Conservation (phyloP, 164 flowering plant genomes). For the Echeveria elegans region DNA sequence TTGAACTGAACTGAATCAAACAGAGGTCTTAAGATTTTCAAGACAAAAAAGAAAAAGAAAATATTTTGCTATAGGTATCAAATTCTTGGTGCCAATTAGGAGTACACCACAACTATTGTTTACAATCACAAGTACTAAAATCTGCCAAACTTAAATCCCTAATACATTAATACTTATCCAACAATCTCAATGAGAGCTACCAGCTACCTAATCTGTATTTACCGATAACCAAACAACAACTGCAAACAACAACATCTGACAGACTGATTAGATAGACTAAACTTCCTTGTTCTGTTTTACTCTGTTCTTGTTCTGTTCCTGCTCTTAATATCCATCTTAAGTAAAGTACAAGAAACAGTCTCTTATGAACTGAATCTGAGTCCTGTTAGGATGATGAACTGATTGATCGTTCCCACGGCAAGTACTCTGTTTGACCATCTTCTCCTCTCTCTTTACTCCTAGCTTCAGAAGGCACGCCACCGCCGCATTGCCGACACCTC, state of each 20-base stretch:
- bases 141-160: background rate
- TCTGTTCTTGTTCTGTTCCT: background rate
- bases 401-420: background rate
- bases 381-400: background rate
- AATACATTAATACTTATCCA: no score
- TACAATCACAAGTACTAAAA: background rate
- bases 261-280: background rate
- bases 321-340: background rate
- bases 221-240: background rate
- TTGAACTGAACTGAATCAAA: background rate
- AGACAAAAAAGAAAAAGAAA: no score
- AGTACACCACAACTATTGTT: no score
- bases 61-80: no score
- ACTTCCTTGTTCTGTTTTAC: background rate
- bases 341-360: background rate
- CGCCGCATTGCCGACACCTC: slow-evolving; percentile 48
- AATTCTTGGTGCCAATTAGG: no score
- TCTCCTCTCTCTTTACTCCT: background rate
- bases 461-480: background rate
- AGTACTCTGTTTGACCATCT: background rate
- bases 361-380: background rate
- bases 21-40: no score
- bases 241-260: background rate
- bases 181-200: no score
- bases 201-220: background rate